Conservation (phyloP, 805 yeast species). For the Wickerhamiella azymoides region DNA sequence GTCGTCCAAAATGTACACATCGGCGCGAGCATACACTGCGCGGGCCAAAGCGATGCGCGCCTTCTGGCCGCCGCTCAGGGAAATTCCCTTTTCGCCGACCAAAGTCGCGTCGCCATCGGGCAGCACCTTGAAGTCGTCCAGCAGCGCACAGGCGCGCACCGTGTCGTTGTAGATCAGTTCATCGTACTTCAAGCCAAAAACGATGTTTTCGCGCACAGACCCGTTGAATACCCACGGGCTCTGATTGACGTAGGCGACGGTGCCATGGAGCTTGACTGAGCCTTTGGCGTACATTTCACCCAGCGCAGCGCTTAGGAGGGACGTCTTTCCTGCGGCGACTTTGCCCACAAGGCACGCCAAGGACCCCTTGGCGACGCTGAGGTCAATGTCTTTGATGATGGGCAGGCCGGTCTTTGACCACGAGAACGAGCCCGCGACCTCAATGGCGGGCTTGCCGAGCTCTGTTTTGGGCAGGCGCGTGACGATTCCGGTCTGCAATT, state of each 20-base stretch:
- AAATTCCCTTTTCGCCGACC: constrained; percentile 77
- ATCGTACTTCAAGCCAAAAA: constrained; percentile 48
- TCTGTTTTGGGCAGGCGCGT: constrained; percentile 47
- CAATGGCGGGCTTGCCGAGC: constrained; percentile 46
- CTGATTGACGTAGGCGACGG: constrained; percentile 76
- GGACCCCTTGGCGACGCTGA: constrained; percentile 62
- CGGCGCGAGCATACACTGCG: constrained; percentile 57
- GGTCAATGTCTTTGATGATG: constrained; percentile 55
- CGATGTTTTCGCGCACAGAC: constrained; percentile 61
- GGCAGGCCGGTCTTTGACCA: constrained; percentile 47
- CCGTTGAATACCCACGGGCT: constrained; percentile 97
- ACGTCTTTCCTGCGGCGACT: constrained; percentile 85
- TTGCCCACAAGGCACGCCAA: constrained; percentile 77
- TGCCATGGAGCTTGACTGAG: constrained; percentile 56
- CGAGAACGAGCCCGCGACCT: constrained; percentile 25
- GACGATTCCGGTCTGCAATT: constrained; percentile 71
- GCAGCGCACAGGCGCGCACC: constrained; percentile 51
- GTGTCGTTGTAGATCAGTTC: constrained; percentile 38
- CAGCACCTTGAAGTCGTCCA: constrained; percentile 47
- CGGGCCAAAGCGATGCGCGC: constrained; percentile 70
- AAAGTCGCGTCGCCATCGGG: constrained; percentile 69
- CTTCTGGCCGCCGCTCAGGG: constrained; percentile 82
- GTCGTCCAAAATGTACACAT: constrained; percentile 60
- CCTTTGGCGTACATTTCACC: constrained; percentile 65
- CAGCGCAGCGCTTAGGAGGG: constrained; percentile 61